Percentiles rank a stretch among this genome's conserved stretches.
phyloP scores from a whole-genome alignment of 2,329 filamentous ascomycete species.

The Botrytis paeoniae region DNA sequence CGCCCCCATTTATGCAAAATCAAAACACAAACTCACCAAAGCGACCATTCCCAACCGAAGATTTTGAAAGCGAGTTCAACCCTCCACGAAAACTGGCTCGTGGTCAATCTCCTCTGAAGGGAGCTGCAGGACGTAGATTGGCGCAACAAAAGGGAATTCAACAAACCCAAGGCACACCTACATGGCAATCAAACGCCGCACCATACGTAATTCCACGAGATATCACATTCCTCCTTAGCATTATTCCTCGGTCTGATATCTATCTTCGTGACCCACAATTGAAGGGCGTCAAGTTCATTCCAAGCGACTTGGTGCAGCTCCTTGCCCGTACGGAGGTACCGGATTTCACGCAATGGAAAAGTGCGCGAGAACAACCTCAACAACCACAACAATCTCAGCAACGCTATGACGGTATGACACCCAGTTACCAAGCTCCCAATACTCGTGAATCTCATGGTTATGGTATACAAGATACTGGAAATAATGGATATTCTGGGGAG shows the following conservation, averaged over 20 bases:
- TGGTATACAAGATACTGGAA: neutral
- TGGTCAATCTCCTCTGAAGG: constrained; percentile 90
- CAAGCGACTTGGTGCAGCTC: constrained; percentile 69
- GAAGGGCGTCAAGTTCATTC: constrained; percentile 53
- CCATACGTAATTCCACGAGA: constrained; percentile 68
- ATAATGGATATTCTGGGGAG: constrained; percentile 15
- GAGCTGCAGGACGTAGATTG: constrained; percentile 78
- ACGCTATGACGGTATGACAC: constrained; percentile 34
- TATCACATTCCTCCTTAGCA: constrained; percentile 57
- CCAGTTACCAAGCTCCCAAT: constrained; percentile 18
- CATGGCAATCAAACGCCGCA: constrained; percentile 36
- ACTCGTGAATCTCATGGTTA: constrained; percentile 11
- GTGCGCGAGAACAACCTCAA: constrained; percentile 36
- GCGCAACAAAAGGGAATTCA: constrained; percentile 64
- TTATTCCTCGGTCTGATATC: constrained; percentile 60
- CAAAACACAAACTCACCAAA: constrained; percentile 40
- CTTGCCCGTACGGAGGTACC: constrained; percentile 68
- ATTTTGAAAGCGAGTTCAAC: constrained; percentile 66
- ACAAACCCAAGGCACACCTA: constrained; percentile 46
- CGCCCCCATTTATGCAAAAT: constrained; percentile 32
- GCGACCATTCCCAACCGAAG: constrained; percentile 52
- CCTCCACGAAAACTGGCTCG: constrained; percentile 83
- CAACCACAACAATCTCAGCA: constrained; percentile 7
- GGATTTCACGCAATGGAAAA: constrained; percentile 55
- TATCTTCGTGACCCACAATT: constrained; percentile 58